Evolutionary conservation across 257 asterid genomes (phyloP).

Genomic region (Solanum chiquidenum): DNA sequence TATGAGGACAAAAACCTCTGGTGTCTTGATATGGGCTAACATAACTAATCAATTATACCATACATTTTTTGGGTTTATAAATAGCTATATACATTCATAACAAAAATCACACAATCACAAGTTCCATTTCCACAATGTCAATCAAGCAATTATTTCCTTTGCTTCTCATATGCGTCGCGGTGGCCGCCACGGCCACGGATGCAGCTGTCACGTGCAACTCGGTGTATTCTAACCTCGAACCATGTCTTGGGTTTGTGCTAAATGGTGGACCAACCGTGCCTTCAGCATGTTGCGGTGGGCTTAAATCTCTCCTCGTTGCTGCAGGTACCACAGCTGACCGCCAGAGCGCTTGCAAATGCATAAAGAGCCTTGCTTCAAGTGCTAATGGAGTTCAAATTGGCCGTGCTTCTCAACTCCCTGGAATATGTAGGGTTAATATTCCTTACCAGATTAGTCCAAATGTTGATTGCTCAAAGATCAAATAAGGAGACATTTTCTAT

Average conservation of each 20-base stretch:
- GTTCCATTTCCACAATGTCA: neutral
- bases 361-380: neutral
- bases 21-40: neutral
- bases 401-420: conserved; percentile 5
- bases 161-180: neutral
- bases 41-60: too few relatives aligned
- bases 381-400: neutral
- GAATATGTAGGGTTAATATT: neutral
- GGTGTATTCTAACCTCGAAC: neutral
- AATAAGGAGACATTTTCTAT: neutral
- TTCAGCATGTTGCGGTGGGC: neutral
- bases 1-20: neutral
- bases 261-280: neutral
- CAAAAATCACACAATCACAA: neutral
- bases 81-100: neutral
- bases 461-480: conserved; percentile 4
- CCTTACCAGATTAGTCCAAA: conserved; percentile 1
- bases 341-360: neutral
- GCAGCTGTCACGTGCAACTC: neutral
- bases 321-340: neutral
- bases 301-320: neutral
- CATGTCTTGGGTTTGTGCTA: conserved; percentile 1
- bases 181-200: neutral
- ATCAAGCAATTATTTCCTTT: neutral
- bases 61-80: neutral